phyloP scores from a whole-genome alignment of 108 stramenopile genomes.

The Fragilaria crotonensis region DNA sequence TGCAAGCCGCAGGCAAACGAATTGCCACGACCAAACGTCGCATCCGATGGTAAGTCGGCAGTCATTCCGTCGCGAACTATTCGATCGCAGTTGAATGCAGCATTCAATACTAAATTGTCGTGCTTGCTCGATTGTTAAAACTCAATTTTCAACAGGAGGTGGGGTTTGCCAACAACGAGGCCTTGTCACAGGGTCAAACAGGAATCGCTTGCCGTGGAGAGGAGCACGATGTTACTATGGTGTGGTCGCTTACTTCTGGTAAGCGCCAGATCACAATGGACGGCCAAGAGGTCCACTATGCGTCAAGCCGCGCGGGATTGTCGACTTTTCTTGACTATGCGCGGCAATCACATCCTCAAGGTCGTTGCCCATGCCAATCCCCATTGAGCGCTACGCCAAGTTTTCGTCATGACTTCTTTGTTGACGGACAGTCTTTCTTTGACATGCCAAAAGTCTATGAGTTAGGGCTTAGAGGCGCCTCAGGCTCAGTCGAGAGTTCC shows the following conservation, averaged over 20 bases:
- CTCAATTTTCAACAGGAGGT: conserved; percentile 50
- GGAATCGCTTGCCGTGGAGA: conserved; percentile 86
- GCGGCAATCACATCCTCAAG: conserved; percentile 47
- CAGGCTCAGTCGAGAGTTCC: conserved; percentile 40
- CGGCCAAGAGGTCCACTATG: conserved; percentile 68
- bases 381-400: conserved; percentile 45
- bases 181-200: conserved; percentile 57
- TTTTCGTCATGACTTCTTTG: conserved; percentile 74
- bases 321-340: conserved; percentile 38
- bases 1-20: conserved; percentile 52
- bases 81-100: too few species aligned
- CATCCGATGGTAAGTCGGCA: conserved; percentile 65
- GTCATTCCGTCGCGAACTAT: too few species aligned
- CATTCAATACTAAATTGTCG: too few species aligned
- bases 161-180: conserved; percentile 74
- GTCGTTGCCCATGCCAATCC: conserved; percentile 47
- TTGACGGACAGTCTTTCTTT: conserved; percentile 80
- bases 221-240: conserved; percentile 80
- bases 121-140: too few species aligned
- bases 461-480: conserved; percentile 45
- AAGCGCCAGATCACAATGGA: conserved; percentile 71
- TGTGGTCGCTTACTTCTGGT: conserved; percentile 83
- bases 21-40: conserved; percentile 52
- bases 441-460: conserved; percentile 78
- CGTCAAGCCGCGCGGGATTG: conserved; percentile 40